Conservation (phyloP, 2,329 filamentous ascomycete genomes). For the Aspergillus sp. region DNA sequence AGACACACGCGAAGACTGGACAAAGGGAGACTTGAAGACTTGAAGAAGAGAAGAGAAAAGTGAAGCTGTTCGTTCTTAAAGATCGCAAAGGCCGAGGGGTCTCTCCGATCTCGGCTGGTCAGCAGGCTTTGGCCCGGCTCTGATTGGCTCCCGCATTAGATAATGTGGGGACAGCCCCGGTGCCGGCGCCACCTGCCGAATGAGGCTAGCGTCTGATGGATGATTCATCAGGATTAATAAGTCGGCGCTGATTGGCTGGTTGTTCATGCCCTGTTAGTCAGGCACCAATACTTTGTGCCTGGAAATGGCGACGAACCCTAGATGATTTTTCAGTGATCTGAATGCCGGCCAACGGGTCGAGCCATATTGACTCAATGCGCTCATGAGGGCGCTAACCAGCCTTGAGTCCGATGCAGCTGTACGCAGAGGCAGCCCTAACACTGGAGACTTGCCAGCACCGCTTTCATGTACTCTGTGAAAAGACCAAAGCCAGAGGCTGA, state of each 20-base stretch:
- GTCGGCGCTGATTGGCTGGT: too few relatives aligned
- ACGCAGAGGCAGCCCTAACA: too few relatives aligned
- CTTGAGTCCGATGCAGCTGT: too few relatives aligned
- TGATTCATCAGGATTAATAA: too few relatives aligned
- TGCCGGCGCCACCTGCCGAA: neutral
- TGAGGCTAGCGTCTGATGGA: neutral
- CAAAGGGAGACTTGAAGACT: neutral
- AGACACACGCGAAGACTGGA: neutral
- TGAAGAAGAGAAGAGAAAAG: neutral
- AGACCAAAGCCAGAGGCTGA: too few relatives aligned
- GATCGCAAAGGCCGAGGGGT: constrained; percentile 31
- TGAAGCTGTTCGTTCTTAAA: constrained; percentile 9
- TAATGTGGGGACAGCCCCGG: neutral
- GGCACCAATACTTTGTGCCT: too few relatives aligned
- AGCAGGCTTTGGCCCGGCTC: constrained; percentile 18
- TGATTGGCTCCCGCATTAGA: constrained; percentile 18
- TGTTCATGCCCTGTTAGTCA: too few relatives aligned
- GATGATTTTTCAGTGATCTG: too few relatives aligned
- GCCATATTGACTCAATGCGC: too few relatives aligned
- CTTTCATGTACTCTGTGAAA: too few relatives aligned
- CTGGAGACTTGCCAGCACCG: too few relatives aligned
- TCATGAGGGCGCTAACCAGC: neutral
- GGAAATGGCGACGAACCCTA: too few relatives aligned
- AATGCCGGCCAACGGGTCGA: neutral
- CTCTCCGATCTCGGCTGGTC: constrained; percentile 30